Base-by-base conservation (phyloP, 2,329 filamentous ascomycete genomes). In the Fusarium buharicum region DNA sequence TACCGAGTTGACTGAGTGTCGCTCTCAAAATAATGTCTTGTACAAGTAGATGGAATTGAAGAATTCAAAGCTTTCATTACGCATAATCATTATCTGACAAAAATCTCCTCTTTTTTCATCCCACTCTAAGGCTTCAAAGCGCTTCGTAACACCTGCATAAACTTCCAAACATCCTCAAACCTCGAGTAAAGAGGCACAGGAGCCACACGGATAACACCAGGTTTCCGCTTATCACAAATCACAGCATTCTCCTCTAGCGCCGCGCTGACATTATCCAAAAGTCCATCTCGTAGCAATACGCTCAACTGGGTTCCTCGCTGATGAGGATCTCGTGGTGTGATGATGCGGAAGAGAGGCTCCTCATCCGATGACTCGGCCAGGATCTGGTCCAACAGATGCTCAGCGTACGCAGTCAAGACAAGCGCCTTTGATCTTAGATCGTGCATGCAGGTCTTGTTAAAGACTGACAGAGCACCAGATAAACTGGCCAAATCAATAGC, bases 141-240 rank as follows among this genome's bases (percentile, higher is more conserved):
- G 1, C 64, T 65, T 33, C 74, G 68, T 43, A 83, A 48, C 4
- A 78, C 72, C 59, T 79, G 73, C 74, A 82, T 79, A 51, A 81
- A 82, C 41, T 66, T 76, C 76, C 76, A 82, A 7, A 93, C 87
- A 68, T 97, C 93, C 56, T 82, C 81, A 72, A 91, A 96, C 0
- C 84, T 86, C 70, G 94, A 94, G 76, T 96, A 97, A 65, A 97
- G 74, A 9, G 93, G 92, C 37, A 90, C 89, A 1, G 93, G 93
- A 2, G 93, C 92, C 2, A 96, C 87, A 2, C 93, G 82, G 46
- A 97, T 88, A 14, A 97, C 93, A 72, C 93, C 88, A 1, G 93
- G 93, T 74, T 91, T 91, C 56, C 93, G 82, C 81, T 95, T 90
- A 72, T 97, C 93, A 33, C 91, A 87, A 1, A 96, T 84, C 3